Base-by-base conservation (phyloP, 2,329 filamentous ascomycete species). In the Macrophomina pseudophaseolina region DNA sequence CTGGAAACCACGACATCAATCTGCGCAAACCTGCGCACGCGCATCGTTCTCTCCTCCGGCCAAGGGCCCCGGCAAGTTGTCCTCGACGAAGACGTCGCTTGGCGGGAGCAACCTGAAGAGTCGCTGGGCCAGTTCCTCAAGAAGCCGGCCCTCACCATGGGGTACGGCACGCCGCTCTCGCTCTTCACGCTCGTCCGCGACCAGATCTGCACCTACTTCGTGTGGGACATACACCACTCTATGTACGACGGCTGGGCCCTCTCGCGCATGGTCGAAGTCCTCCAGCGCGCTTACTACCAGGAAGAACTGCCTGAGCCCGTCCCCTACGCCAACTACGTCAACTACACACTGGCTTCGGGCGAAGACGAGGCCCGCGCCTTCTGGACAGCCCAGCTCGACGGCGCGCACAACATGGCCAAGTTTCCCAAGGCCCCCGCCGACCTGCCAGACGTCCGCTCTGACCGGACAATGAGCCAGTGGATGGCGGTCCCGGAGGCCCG, bases 221-320 rank as follows among this genome's bases (percentile, higher is more conserved):
- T 35, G n/a, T 32, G 32, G 42, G 32, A 14, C 3, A 38, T 49
- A 14, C 40, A 63, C 32, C 59, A 63, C 46, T 23, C 42, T 30
- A 30, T 63, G 14, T 63, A 63, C 59, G 59, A 63, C 59, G 59
- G 59, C 14, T 38, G 40, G 40, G 16, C 40, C 28, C 30, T 38
- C 40, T 12, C 28, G 32, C 44, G 18, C n/a, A 33, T 63, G 42
- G 9, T 49, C 28, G 44, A 63, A 4, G 23, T n/a, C 32, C 28
- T 63, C 14, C 59, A 35, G 14, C 18, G 28, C 18, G 59, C 59
- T 1, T 63, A 63, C 59, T 32, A 52, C 48, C 48, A 51, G 48
- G 23, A 53, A 30, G 40, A 48, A 11, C 9, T 18, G 16, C 40
- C 42, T 3, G 11, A 28, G 14, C 46, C 42, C 28, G 14, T 38